Evolutionary conservation across 108 stramenopile species (phyloP).

Genomic region (Stephanodiscus minutulus): DNA sequence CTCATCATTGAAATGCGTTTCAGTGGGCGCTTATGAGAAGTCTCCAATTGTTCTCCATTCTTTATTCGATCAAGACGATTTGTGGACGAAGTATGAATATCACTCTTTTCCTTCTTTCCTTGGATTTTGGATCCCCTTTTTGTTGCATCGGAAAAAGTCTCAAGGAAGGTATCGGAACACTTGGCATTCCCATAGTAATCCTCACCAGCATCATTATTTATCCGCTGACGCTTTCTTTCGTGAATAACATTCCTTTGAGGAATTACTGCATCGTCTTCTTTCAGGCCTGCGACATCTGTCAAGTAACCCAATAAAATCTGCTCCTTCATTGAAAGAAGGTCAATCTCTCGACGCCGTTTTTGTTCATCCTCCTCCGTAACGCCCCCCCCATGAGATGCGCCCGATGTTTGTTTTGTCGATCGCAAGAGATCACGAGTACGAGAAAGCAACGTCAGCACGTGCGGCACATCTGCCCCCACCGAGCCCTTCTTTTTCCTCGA

Average conservation of each 20-base stretch:
- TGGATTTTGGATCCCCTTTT: not conserved
- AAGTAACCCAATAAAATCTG: constrained; percentile 62
- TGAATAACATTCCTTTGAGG: constrained; percentile 7
- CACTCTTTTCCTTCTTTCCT: not conserved
- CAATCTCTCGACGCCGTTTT: constrained; percentile 28
- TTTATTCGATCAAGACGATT: constrained; percentile 46
- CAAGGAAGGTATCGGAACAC: not conserved
- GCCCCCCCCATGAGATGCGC: not conserved
- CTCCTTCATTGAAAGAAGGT: constrained; percentile 54
- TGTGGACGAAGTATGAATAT: constrained; percentile 5
- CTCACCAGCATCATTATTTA: constrained; percentile 15
- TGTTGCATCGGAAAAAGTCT: too few species aligned
- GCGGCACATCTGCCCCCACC: constrained; percentile 50
- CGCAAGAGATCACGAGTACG: constrained; percentile 37
- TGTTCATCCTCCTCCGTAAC: constrained; percentile 8
- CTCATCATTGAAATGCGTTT: constrained; percentile 38
- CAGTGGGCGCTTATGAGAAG: not conserved
- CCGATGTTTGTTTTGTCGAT: constrained; percentile 9
- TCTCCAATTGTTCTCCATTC: constrained; percentile 35
- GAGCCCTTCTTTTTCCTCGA: constrained; percentile 9
- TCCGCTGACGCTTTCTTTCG: constrained; percentile 14
- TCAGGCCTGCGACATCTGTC: constrained; percentile 41
- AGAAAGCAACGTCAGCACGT: constrained; percentile 56
- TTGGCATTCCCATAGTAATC: constrained; percentile 30
- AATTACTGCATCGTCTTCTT: constrained; percentile 29